Evolutionary conservation across 1,284 basidiomycete species (phyloP).

Genomic region (Ustilago sp.): DNA sequence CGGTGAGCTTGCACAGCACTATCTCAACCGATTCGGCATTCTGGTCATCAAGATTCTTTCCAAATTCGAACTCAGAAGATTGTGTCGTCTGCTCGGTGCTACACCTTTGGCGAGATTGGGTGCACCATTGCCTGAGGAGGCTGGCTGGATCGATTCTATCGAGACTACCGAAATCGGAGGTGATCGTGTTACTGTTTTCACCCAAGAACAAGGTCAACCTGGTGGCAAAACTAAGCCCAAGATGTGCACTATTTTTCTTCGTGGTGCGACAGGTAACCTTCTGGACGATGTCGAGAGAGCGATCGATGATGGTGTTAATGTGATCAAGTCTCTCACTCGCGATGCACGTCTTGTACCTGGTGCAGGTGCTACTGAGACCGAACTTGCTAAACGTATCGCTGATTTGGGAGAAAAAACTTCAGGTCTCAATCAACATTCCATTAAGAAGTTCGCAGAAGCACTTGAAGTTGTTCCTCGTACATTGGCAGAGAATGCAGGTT

Average conservation of each 20-base stretch:
- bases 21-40: constrained; percentile 92
- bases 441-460: constrained; percentile 88
- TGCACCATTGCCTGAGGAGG: constrained; percentile 95
- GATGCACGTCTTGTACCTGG: constrained; percentile 92
- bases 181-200: constrained; percentile 94
- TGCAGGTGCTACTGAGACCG: constrained; percentile 92
- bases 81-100: constrained; percentile 94
- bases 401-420: constrained; percentile 87
- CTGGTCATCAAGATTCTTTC: constrained; percentile 96
- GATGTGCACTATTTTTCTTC: constrained; percentile 67
- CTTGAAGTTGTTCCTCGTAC: constrained; percentile 93
- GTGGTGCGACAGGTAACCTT: constrained; percentile 91
- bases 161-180: constrained; percentile 97
- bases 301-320: constrained; percentile 96
- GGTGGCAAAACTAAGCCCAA: constrained; percentile 67
- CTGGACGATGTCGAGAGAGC: constrained; percentile 96
- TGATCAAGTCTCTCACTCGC: constrained; percentile 91
- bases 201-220: constrained; percentile 75
- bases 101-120: constrained; percentile 95
- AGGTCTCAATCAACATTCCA: constrained; percentile 92
- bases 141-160: constrained; percentile 91
- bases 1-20: constrained; percentile 96
- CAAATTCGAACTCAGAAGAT: constrained; percentile 94
- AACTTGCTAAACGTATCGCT: constrained; percentile 85
- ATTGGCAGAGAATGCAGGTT: constrained; percentile 94